These are phyloP conservation scores for Trifolium dubium DNA, from an alignment of 306 rosid species.

Conservation along the genomic window DNA sequence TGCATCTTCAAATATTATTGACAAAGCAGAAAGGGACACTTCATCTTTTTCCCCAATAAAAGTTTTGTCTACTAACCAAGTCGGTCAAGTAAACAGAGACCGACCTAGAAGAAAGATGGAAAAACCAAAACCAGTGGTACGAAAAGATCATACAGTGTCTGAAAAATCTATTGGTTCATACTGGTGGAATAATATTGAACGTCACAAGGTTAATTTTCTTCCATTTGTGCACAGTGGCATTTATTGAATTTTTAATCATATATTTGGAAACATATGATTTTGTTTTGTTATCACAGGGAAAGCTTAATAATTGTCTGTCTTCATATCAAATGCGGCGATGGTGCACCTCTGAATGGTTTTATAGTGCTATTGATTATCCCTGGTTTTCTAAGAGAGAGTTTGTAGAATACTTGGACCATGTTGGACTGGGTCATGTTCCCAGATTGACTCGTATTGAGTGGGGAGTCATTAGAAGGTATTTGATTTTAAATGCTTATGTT, in stretches of 20 bases:
- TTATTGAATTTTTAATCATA: slow-evolving; percentile 34
- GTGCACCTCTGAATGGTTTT: slow-evolving; percentile 96
- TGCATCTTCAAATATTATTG: slow-evolving; percentile 52
- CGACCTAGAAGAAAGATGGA: slow-evolving; percentile 65
- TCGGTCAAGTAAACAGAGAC: slow-evolving; percentile 52
- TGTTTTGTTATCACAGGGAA: slow-evolving; percentile 59
- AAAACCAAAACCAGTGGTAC: slow-evolving; percentile 52
- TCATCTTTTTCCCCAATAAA: slow-evolving; percentile 52
- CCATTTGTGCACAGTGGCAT: slow-evolving; percentile 33
- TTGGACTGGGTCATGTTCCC: slow-evolving; percentile 94
- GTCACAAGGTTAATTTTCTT: slow-evolving; percentile 59
- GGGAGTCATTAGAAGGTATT: slow-evolving; percentile 93
- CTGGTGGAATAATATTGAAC: slow-evolving; percentile 39
- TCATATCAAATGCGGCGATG: slow-evolving; percentile 72
- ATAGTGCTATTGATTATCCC: slow-evolving; percentile 93
- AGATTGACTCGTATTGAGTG: slow-evolving; percentile 96
- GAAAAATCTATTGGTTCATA: slow-evolving; percentile 45
- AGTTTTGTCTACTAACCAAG: slow-evolving; percentile 55
- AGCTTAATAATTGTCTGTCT: slow-evolving; percentile 69
- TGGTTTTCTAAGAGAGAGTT: slow-evolving; percentile 98
- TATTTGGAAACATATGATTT: slow-evolving; percentile 13
- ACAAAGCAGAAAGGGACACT: slow-evolving; percentile 54
- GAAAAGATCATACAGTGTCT: slow-evolving; percentile 47
- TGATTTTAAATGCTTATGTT: slow-evolving; percentile 43
- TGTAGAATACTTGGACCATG: slow-evolving; percentile 87